Conservation (phyloP, 306 rosid species). For the Comarum palustre region DNA sequence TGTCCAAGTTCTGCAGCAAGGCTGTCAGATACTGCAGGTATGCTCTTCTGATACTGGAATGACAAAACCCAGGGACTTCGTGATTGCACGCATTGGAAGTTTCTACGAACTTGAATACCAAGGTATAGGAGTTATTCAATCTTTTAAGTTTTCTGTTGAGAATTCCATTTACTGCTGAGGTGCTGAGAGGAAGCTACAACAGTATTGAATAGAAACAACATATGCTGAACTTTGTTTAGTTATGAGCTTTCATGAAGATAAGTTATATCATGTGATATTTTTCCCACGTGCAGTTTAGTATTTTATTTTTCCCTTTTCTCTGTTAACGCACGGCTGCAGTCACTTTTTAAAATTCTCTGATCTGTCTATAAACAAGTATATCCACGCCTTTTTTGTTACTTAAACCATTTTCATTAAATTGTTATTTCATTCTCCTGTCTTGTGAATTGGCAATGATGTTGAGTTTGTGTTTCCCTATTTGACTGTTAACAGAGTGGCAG, state of each 20-base stretch:
- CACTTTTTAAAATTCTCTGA: background rate
- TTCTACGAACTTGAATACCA: slow-evolving; percentile 96
- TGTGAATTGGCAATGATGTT: slow-evolving; percentile 19
- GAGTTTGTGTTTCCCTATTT: slow-evolving; percentile 20
- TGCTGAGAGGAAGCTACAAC: background rate
- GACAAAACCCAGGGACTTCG: slow-evolving; percentile 87
- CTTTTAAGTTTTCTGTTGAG: slow-evolving; percentile 11
- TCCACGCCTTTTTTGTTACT: background rate
- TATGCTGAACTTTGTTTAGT: background rate
- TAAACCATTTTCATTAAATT: slow-evolving; percentile 16
- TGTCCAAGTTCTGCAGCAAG: slow-evolving; percentile 95
- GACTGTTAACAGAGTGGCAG: slow-evolving; percentile 76
- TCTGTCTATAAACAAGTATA: background rate
- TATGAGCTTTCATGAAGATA: background rate
- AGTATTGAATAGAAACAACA: background rate
- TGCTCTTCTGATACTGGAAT: slow-evolving; percentile 69
- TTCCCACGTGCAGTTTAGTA: background rate
- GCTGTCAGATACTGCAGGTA: slow-evolving; percentile 87
- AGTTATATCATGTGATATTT: background rate
- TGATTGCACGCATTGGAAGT: slow-evolving; percentile 89
- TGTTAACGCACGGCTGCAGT: background rate
- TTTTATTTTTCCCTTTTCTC: background rate
- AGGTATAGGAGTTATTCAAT: slow-evolving; percentile 43
- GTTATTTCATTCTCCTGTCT: slow-evolving; percentile 1
- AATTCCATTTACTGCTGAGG: background rate